Percentiles rank a stretch among this genome's conserved stretches.
Evolutionary conservation across 2,329 filamentous ascomycete genomes (phyloP).

Genomic region (Aspergillus novofumigatus): DNA sequence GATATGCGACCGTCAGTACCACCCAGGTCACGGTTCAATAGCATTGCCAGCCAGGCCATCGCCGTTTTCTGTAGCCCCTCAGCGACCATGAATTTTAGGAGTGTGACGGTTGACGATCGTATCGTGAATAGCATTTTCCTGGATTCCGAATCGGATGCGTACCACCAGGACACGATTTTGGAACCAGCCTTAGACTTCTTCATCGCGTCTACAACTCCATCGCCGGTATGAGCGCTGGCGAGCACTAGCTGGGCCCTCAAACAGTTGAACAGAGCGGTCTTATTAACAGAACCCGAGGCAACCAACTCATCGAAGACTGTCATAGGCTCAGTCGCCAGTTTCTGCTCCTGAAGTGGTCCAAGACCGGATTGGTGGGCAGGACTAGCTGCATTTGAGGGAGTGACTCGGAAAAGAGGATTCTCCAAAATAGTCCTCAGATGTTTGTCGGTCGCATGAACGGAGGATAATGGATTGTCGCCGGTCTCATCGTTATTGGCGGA

Average conservation of each 20-base stretch:
- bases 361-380: constrained; percentile 11
- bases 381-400: constrained; percentile 22
- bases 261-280: constrained; percentile 22
- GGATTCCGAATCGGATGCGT: constrained; percentile 31
- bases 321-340: constrained; percentile 31
- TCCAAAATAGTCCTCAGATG: constrained; percentile 38
- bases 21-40: constrained; percentile 25
- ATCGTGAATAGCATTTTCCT: constrained; percentile 30
- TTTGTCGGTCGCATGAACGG: constrained; percentile 32
- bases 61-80: constrained; percentile 33
- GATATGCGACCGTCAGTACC: constrained; percentile 21
- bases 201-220: constrained; percentile 25
- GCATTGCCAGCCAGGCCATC: constrained; percentile 33
- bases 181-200: constrained; percentile 31
- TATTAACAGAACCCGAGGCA: constrained; percentile 34
- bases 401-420: constrained; percentile 40
- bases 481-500: constrained; percentile 15
- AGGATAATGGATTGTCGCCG: constrained; percentile 21
- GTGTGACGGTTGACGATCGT: constrained; percentile 15
- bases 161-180: constrained; percentile 38
- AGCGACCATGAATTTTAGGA: constrained; percentile 38
- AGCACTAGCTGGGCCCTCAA: constrained; percentile 32
- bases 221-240: constrained; percentile 18
- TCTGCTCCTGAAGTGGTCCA: constrained; percentile 13
- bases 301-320: constrained; percentile 35